Evolutionary conservation across 1,284 basidiomycete species (phyloP).

Genomic region (Trichosporon sp.): DNA sequence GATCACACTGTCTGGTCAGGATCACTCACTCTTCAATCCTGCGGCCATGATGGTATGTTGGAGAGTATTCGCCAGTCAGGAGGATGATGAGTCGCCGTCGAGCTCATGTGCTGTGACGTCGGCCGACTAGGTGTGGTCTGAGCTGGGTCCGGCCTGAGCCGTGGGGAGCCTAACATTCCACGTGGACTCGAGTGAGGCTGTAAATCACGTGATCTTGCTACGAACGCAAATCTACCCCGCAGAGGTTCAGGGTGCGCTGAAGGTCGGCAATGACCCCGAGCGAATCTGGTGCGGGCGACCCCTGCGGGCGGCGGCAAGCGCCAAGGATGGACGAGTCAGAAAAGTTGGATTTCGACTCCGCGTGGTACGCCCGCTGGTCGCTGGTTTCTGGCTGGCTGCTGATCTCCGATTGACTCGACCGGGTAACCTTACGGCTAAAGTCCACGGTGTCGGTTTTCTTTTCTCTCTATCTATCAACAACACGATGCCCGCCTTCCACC

Average conservation of each 20-base stretch:
- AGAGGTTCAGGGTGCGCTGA: not conserved
- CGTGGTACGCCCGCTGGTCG: not conserved
- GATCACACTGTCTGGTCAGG: not conserved
- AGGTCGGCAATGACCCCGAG: not conserved
- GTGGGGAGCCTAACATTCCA: not conserved
- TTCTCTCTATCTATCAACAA: not conserved
- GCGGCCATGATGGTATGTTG: constrained; percentile 28
- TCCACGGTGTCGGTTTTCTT: not conserved
- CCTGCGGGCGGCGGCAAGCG: not conserved
- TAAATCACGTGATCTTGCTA: not conserved
- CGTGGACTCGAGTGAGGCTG: not conserved
- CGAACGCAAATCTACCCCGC: not conserved
- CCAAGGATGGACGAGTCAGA: not conserved
- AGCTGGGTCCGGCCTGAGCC: not conserved
- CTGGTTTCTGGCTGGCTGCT: not conserved
- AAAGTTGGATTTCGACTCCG: constrained; percentile 1
- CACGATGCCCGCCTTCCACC: constrained; percentile 12
- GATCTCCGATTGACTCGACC: not conserved
- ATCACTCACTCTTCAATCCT: constrained; percentile 37
- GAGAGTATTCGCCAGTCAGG: not conserved
- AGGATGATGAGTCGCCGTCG: not conserved
- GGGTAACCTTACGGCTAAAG: not conserved
- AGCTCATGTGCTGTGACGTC: not conserved
- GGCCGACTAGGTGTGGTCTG: not conserved
- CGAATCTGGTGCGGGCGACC: not conserved